Base-by-base conservation (phyloP, 257 asterid genomes). In the Pogostemon cablin region DNA sequence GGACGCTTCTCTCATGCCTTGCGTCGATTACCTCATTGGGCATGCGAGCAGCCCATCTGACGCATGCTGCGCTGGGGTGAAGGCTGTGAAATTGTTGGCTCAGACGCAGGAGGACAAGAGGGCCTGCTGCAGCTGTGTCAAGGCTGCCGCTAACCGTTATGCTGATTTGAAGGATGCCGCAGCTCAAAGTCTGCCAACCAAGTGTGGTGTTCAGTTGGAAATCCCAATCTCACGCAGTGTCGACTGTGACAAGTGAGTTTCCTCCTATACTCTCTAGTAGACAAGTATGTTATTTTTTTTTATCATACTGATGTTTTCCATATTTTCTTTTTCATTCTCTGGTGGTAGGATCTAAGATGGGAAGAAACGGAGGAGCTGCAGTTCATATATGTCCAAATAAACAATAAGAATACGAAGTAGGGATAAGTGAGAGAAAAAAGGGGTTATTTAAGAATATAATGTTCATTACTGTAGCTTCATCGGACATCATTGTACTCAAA, bases 181-280 rank as follows among this genome's bases (percentile, higher is more conserved):
- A 1, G 86, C 87, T 1, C 81, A 74, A 70, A 71, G 68, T 64
- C 71, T 82, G 11, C 82, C 80, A 1, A 9, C 8, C 11, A 75
- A 80, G 42, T 85, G 89, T n/a, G 74, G 74, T 2, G 84, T 82
- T 20, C 12, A 53, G 3, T 1, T 81, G 66, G 81, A 80, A 10
- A 41, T 84, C 6, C 84, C 83, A 0, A 54, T 84, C 53, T 81
- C 89, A 9, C 77, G 69, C 40, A 75, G 9, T 2, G 72, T 81
- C 62, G 72, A 84, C 38, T 84, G 86, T 50, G 66, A 40, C 50
- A 65, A 4, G 81, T 81, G 32, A 25, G 32, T 25, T 25, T 25
- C 32, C 1, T 25, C 32, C 32, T 25, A 25, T 25, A 25, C 32
- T 25, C 32, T 25, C 32, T 25, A 25, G 32, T 25, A 25, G 32